Conservation (phyloP, 257 asterid genomes). For the Gynochthodes officinalis region DNA sequence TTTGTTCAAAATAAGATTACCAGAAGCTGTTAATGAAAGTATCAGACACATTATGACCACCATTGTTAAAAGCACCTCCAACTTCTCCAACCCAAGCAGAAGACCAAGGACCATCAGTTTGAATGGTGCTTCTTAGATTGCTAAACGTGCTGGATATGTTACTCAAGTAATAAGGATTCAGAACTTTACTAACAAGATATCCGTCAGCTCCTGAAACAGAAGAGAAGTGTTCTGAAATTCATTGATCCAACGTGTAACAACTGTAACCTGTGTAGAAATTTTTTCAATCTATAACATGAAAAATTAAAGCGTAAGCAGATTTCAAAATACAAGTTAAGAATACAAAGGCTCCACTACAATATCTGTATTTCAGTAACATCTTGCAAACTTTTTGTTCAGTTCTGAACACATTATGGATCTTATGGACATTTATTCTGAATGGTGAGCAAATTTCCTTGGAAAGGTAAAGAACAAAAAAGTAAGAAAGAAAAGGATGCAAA, state of each 20-base stretch:
- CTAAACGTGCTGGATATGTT: conserved; percentile 42
- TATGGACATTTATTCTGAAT: neutral
- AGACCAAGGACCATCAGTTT: conserved; percentile 73
- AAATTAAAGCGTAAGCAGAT: neutral
- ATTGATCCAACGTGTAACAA: neutral
- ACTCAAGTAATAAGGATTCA: conserved; percentile 61
- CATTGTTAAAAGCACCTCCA: conserved; percentile 86
- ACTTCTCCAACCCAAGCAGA: conserved; percentile 94
- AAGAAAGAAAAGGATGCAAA: neutral
- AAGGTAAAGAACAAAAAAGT: neutral
- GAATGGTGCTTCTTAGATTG: conserved; percentile 49
- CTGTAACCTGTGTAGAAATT: neutral
- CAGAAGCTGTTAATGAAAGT: conserved; percentile 84
- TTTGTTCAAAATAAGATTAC: conserved; percentile 29
- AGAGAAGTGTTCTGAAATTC: neutral
- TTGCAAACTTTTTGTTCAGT: neutral
- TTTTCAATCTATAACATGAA: neutral
- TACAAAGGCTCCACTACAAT: neutral
- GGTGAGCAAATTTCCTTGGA: neutral
- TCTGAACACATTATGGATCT: neutral
- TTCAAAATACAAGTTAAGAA: neutral
- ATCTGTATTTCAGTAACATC: neutral
- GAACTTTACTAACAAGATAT: conserved; percentile 53
- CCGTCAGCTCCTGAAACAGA: conserved; percentile 63
- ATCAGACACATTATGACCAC: conserved; percentile 64